phyloP scores from a whole-genome alignment of 2,329 filamentous ascomycete genomes.

The Juglanconis sp. region DNA sequence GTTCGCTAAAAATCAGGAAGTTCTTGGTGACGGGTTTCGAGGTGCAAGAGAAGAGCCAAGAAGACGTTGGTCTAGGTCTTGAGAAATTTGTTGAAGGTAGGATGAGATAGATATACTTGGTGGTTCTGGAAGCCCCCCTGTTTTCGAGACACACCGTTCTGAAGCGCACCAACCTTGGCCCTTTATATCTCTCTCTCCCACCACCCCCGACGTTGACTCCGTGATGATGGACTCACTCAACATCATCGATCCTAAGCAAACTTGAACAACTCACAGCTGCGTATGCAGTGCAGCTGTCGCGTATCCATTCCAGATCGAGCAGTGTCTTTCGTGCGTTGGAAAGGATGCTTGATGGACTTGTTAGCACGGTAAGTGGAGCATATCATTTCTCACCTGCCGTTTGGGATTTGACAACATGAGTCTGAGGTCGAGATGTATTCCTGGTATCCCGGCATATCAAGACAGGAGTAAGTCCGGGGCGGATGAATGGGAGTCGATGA shows the following conservation, averaged over 20 bases:
- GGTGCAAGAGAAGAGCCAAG: neutral
- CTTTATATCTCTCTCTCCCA: neutral
- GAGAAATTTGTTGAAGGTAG: neutral
- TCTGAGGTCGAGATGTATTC: neutral
- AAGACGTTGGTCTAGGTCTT: neutral
- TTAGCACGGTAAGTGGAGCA: neutral
- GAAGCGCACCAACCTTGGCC: neutral
- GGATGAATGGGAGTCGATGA: no score
- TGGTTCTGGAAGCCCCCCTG: neutral
- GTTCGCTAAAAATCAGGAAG: neutral
- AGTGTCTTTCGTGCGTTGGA: neutral
- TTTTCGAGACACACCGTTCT: neutral
- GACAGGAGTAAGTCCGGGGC: no score
- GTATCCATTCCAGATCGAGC: neutral
- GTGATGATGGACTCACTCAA: neutral
- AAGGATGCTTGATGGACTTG: neutral
- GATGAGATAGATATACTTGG: neutral
- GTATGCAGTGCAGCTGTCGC: neutral
- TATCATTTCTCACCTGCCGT: neutral
- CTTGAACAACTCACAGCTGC: neutral
- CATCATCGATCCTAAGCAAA: neutral
- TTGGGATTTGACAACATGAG: neutral
- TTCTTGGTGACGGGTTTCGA: neutral
- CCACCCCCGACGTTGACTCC: neutral
- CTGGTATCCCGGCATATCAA: no score